phyloP scores from a whole-genome alignment of 495 filamentous ascomycete genomes.

The Penicillium verhagenii region DNA sequence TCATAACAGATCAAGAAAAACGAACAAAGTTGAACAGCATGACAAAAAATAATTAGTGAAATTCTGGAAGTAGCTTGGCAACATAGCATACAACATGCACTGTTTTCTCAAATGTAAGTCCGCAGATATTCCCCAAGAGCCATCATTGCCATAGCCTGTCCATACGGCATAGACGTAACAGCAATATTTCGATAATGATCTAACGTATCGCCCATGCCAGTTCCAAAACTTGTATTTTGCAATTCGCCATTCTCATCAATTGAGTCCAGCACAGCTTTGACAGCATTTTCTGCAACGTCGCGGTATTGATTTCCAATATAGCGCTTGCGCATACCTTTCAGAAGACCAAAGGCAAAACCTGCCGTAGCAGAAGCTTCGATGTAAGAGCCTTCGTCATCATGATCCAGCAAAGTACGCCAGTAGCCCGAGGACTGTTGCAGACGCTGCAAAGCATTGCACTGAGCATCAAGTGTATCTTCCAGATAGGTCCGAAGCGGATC shows the following conservation, averaged over 20 bases:
- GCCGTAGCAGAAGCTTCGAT: slow-evolving; percentile 63
- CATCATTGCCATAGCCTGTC: slow-evolving; percentile 76
- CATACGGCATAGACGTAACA: slow-evolving; percentile 72
- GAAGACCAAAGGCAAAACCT: slow-evolving; percentile 69
- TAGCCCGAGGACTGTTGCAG: slow-evolving; percentile 50
- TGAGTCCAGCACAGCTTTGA: slow-evolving; percentile 57
- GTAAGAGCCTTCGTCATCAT: slow-evolving; percentile 46
- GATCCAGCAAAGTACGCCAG: slow-evolving; percentile 61
- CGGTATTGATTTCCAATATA: slow-evolving; percentile 54
- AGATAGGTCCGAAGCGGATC: slow-evolving; percentile 54
- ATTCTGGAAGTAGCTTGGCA: no score
- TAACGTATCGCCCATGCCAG: slow-evolving; percentile 63
- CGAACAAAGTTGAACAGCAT: no score
- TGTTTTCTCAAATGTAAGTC: slow-evolving; percentile 34
- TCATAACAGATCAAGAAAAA: no score
- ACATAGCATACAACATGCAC: no score
- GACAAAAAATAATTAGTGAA: no score
- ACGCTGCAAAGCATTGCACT: slow-evolving; percentile 49
- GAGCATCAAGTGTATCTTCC: slow-evolving; percentile 50
- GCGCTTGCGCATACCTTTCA: slow-evolving; percentile 64
- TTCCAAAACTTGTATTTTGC: slow-evolving; percentile 68
- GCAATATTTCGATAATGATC: slow-evolving; percentile 69
- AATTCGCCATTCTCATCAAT: slow-evolving; percentile 62
- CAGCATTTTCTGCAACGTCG: slow-evolving; percentile 55
- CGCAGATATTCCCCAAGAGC: slow-evolving; percentile 64